Evolutionary conservation across 352 stramenopile genomes (phyloP).

Genomic region (Phytophthora litchii): DNA sequence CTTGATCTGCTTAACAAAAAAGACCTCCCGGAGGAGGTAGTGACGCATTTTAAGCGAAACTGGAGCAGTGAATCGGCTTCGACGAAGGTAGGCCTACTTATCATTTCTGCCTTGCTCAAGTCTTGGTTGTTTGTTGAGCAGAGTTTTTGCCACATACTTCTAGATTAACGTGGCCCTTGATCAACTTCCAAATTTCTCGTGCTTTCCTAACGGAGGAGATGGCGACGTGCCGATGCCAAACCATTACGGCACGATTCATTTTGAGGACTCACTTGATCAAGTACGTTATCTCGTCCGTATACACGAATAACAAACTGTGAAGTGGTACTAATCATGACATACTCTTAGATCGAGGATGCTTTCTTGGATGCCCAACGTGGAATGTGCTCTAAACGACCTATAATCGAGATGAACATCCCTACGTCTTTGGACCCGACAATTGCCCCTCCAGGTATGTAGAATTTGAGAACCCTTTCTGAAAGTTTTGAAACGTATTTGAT

Average conservation of each 20-base stretch:
- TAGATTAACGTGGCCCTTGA: conserved; percentile 92
- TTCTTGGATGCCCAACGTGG: conserved; percentile 83
- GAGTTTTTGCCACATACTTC: background rate
- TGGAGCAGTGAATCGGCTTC: conserved; percentile 84
- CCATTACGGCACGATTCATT: conserved; percentile 91
- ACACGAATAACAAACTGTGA: background rate
- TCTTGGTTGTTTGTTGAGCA: background rate
- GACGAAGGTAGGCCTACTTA: conserved; percentile 57
- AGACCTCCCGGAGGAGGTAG: conserved; percentile 56
- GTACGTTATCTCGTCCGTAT: conserved; percentile 17
- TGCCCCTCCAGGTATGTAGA: conserved; percentile 56
- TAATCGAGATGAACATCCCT: conserved; percentile 93
- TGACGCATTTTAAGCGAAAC: conserved; percentile 78
- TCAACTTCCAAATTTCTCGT: conserved; percentile 84
- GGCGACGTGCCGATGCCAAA: conserved; percentile 69
- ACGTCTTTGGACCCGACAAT: conserved; percentile 85
- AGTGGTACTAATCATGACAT: background rate
- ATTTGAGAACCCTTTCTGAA: background rate
- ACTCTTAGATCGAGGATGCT: conserved; percentile 83
- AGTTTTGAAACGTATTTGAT: background rate
- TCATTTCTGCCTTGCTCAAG: background rate
- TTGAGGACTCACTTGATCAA: conserved; percentile 79
- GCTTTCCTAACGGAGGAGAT: conserved; percentile 68
- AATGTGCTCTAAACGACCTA: conserved; percentile 67
- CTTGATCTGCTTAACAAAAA: conserved; percentile 73